Conservation (phyloP, 202 grass and related monocot species). For the Cymbopogon flexuosus region DNA sequence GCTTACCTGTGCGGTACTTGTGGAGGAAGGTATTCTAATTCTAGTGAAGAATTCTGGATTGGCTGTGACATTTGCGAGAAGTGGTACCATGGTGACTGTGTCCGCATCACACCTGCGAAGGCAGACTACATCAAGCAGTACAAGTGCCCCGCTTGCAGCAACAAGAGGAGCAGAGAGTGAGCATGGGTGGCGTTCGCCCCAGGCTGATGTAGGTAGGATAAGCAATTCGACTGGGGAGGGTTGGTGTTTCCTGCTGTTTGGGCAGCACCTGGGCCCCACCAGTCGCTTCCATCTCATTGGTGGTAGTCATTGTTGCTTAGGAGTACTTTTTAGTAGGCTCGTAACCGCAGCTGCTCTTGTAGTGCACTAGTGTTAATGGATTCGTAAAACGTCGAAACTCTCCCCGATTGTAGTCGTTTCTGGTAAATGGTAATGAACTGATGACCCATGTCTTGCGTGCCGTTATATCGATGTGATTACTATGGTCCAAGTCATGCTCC, state of each 20-base stretch:
- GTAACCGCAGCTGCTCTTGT: neutral
- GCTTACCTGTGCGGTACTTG: conserved; percentile 42
- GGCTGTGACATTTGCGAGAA: conserved; percentile 56
- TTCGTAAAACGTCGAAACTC: neutral
- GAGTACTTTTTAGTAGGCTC: neutral
- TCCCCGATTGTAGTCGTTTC: neutral
- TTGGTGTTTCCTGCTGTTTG: neutral
- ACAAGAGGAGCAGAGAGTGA: conserved; percentile 45
- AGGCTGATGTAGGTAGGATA: conserved; percentile 19
- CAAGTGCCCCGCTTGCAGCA: conserved; percentile 61
- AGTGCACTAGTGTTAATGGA: neutral
- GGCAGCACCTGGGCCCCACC: neutral
- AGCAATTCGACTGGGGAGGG: neutral
- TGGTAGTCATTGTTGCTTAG: neutral
- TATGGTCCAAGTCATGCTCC: neutral
- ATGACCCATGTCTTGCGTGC: neutral
- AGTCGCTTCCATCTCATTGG: neutral
- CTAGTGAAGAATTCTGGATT: conserved; percentile 53
- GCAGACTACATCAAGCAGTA: conserved; percentile 55
- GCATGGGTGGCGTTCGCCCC: neutral
- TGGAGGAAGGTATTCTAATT: conserved; percentile 14
- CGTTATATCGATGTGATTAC: neutral
- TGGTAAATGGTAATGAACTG: neutral
- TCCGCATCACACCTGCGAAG: conserved; percentile 46
- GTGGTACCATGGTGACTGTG: conserved; percentile 81